A percentile compares a stretch with the other conserved stretches of the same genome.
Conservation (phyloP, 164 flowering plant species). For the Macadamia integrifolia region DNA sequence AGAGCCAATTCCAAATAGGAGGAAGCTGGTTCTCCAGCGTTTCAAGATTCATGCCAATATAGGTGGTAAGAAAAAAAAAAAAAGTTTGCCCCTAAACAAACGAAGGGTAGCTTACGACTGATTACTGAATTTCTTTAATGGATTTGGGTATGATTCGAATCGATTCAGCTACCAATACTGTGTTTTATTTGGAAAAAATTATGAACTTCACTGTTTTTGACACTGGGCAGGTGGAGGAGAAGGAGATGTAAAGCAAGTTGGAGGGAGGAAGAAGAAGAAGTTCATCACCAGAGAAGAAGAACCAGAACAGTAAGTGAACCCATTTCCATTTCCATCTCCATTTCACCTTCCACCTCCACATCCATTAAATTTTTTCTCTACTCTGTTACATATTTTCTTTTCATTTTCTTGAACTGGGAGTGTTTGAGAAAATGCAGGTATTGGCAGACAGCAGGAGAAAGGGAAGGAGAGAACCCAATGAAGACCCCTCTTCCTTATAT, state of each 20-base stretch:
- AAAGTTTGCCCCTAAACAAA: no score
- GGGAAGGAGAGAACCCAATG: slow-evolving; percentile 96
- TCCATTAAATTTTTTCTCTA: no score
- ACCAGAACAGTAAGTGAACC: slow-evolving; percentile 57
- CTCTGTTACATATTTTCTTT: no score
- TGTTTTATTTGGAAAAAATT: not conserved
- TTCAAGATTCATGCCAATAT: not conserved
- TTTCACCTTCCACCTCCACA: no score
- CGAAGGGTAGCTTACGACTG: no score
- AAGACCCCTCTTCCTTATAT: slow-evolving; percentile 89
- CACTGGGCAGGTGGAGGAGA: slow-evolving; percentile 54
- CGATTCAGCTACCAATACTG: no score
- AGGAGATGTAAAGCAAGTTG: slow-evolving; percentile 42
- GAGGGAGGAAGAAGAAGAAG: slow-evolving; percentile 45
- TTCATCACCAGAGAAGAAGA: slow-evolving; percentile 93
- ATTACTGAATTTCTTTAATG: no score
- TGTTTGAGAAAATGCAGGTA: slow-evolving; percentile 40
- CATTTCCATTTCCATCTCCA: no score
- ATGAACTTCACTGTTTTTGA: not conserved
- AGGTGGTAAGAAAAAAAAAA: not conserved
- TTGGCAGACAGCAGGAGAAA: slow-evolving; percentile 94
- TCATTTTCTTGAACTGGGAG: not conserved
- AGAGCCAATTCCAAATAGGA: not conserved
- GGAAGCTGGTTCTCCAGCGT: not conserved
- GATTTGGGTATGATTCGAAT: no score